Percentiles rank a stretch among this genome's conserved stretches.
Conservation (phyloP, 2,329 filamentous ascomycete genomes). For the Lachnellula suecica region DNA sequence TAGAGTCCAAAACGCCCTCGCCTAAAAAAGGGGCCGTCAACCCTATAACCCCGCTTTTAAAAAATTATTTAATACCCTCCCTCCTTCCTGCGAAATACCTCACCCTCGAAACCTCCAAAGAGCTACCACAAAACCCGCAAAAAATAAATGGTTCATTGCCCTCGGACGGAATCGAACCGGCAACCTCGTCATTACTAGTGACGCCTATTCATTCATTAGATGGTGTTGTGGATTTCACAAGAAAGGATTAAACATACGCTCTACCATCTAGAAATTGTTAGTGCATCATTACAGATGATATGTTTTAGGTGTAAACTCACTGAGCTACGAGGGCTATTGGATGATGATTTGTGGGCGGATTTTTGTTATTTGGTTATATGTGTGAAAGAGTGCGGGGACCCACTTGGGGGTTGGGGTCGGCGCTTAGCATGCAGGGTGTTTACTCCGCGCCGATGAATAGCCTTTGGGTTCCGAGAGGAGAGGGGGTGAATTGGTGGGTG, state of each 20-base stretch:
- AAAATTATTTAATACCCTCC: no score
- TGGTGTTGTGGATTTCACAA: background rate
- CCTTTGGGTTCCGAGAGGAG: background rate
- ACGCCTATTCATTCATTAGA: background rate
- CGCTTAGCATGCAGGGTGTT: background rate
- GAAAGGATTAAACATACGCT: background rate
- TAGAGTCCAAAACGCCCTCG: no score
- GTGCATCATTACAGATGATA: no score
- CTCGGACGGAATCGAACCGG: slow-evolving; percentile 1
- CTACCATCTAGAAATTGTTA: no score
- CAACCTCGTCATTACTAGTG: background rate
- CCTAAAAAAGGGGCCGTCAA: no score
- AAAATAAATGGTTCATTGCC: background rate
- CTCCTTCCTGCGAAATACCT: no score
- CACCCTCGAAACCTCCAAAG: no score
- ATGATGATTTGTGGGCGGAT: background rate
- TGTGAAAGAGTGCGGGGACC: background rate
- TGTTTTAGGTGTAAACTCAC: no score
- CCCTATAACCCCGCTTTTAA: no score
- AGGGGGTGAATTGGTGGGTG: background rate
- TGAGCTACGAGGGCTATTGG: background rate
- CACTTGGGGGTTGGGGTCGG: background rate
- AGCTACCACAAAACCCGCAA: background rate
- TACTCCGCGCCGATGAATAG: background rate
- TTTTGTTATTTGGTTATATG: background rate